phyloP scores from a whole-genome alignment of 1,139 yeast species.

The Suhomyces ambrosiae region DNA sequence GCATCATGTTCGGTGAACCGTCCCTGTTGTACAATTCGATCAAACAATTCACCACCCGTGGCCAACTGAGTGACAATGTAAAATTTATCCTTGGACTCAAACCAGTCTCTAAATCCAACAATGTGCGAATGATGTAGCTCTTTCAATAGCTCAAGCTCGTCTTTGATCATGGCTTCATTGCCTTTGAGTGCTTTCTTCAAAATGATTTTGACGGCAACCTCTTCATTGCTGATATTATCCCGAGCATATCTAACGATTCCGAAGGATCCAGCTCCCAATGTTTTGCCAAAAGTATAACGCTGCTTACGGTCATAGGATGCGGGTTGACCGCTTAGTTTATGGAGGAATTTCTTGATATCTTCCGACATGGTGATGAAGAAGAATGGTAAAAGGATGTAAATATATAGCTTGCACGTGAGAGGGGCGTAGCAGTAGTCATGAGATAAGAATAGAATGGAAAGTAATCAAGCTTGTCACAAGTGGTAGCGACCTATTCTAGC shows the following conservation, averaged over 20 bases:
- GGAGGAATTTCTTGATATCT: conserved; percentile 37
- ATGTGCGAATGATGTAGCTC: conserved; percentile 76
- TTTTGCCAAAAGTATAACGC: conserved; percentile 70
- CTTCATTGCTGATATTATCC: conserved; percentile 57
- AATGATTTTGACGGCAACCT: conserved; percentile 85
- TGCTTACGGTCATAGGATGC: conserved; percentile 63
- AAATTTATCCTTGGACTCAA: conserved; percentile 78
- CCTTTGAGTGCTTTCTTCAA: conserved; percentile 80
- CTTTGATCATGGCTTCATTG: conserved; percentile 68
- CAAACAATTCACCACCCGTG: conserved; percentile 90
- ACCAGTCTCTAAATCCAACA: conserved; percentile 84
- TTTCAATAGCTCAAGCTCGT: conserved; percentile 70
- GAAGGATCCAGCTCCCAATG: conserved; percentile 89
- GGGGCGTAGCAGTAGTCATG: neutral
- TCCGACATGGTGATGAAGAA: conserved; percentile 8
- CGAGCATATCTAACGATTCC: conserved; percentile 85
- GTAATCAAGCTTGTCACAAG: neutral
- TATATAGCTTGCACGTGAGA: no score
- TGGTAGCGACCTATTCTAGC: no score
- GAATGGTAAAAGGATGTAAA: neutral
- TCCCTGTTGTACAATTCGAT: conserved; percentile 74
- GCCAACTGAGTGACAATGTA: conserved; percentile 79
- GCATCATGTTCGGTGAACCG: conserved; percentile 87
- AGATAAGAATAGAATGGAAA: neutral
- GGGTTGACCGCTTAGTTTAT: conserved; percentile 74